Evolutionary conservation across 2,329 filamentous ascomycete genomes (phyloP).

Genomic region (Botrytis tulipae): DNA sequence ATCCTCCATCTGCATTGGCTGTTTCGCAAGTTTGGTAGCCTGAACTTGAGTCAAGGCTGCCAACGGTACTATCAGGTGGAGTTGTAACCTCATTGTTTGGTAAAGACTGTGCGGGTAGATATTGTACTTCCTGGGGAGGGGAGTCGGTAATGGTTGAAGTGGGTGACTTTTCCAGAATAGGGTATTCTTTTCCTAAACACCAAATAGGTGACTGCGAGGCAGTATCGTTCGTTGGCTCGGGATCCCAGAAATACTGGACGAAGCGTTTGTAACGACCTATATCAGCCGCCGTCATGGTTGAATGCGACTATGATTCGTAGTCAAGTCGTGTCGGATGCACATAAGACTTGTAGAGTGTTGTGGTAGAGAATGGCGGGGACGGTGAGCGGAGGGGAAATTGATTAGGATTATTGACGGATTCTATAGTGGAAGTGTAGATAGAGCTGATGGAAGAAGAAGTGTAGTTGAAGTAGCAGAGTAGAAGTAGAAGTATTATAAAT

Average conservation of each 20-base stretch:
- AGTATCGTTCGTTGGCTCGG: slow-evolving; percentile 78
- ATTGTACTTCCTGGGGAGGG: slow-evolving; percentile 24
- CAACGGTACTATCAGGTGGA: slow-evolving; percentile 37
- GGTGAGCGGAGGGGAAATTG: slow-evolving; percentile 2
- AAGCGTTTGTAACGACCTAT: slow-evolving; percentile 77
- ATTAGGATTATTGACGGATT: background rate
- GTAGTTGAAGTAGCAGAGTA: background rate
- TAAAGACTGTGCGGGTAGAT: slow-evolving; percentile 12
- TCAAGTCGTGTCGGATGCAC: slow-evolving; percentile 7
- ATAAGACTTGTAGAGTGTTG: slow-evolving; percentile 1
- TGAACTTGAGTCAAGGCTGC: slow-evolving; percentile 35
- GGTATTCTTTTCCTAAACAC: slow-evolving; percentile 70
- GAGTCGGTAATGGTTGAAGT: slow-evolving; percentile 21
- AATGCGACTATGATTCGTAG: background rate
- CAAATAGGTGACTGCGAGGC: slow-evolving; percentile 69
- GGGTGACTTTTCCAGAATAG: slow-evolving; percentile 25
- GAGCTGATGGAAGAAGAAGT: background rate
- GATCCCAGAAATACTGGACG: slow-evolving; percentile 90
- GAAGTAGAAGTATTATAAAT: background rate
- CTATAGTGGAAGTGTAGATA: background rate
- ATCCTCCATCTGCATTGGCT: slow-evolving; percentile 50
- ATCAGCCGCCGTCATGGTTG: slow-evolving; percentile 62
- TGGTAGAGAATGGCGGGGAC: slow-evolving; percentile 1
- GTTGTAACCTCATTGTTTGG: slow-evolving; percentile 29
- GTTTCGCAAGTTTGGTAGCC: slow-evolving; percentile 31